Evolutionary conservation across 1,284 basidiomycete genomes (phyloP).

Genomic region (Waitea zeae): DNA sequence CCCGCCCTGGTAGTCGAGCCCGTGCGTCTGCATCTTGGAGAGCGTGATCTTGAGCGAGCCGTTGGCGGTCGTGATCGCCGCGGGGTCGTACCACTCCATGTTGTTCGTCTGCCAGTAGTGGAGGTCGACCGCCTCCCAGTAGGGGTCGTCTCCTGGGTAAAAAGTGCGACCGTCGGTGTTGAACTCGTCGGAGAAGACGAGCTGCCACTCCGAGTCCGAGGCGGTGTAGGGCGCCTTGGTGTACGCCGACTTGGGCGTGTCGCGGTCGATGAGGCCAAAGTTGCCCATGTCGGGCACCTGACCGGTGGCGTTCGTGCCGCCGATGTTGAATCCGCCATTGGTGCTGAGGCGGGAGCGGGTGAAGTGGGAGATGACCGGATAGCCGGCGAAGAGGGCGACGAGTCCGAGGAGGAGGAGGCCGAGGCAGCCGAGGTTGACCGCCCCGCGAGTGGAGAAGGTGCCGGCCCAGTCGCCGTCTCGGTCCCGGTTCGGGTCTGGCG

Average conservation of each 20-base stretch:
- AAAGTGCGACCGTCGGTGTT: conserved; percentile 31
- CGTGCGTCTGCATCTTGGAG: conserved; percentile 25
- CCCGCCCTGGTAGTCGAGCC: conserved; percentile 27
- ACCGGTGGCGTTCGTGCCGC: conserved; percentile 59
- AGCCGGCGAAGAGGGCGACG: conserved; percentile 19
- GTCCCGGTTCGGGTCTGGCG: conserved; percentile 12
- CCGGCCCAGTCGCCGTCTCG: conserved; percentile 12
- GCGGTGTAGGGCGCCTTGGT: conserved; percentile 16
- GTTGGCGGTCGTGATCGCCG: conserved; percentile 29
- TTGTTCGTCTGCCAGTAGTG: conserved; percentile 38
- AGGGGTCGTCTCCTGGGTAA: conserved; percentile 23
- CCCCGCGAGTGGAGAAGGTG: conserved; percentile 15
- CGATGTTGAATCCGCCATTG: conserved; percentile 41
- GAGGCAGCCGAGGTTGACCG: conserved; percentile 24
- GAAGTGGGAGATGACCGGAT: conserved; percentile 35
- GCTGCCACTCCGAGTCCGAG: conserved; percentile 11
- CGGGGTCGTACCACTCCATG: conserved; percentile 40
- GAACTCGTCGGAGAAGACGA: conserved; percentile 42
- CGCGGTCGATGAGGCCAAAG: conserved; percentile 59
- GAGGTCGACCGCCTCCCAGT: conserved; percentile 36
- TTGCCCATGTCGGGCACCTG: no score
- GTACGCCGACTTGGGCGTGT: conserved; percentile 31
- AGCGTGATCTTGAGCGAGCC: conserved; percentile 38
- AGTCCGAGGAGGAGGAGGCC: conserved; percentile 18
- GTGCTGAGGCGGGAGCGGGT: conserved; percentile 16